Conservation (phyloP, 23 red algal genomes). For the Gracilaria domingensis region DNA sequence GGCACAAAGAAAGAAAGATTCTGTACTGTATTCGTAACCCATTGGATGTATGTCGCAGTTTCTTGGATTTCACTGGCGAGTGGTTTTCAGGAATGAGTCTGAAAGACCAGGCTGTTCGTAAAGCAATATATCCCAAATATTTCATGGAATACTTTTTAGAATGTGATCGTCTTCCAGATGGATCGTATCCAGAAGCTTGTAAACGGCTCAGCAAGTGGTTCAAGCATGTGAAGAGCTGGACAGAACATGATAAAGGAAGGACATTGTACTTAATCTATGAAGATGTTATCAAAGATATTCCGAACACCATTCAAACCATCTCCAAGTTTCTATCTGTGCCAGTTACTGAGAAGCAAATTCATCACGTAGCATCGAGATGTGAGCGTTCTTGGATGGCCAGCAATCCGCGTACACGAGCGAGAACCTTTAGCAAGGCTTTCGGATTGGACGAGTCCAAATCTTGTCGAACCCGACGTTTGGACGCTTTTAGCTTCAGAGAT, state of each 20-base stretch:
- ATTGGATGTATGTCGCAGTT: conserved; percentile 8
- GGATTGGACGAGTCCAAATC: background rate
- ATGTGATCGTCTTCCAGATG: background rate
- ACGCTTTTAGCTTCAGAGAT: background rate
- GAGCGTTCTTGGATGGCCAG: conserved; percentile 32
- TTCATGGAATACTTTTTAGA: background rate
- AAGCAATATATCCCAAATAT: background rate
- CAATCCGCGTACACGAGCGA: background rate
- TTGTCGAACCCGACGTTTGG: background rate
- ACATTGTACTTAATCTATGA: conserved; percentile 40
- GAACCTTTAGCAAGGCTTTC: background rate
- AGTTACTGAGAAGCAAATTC: background rate
- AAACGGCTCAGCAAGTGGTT: background rate
- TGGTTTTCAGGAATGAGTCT: background rate
- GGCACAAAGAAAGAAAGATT: background rate
- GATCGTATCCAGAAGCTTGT: background rate
- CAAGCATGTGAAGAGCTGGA: background rate
- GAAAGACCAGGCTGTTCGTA: background rate
- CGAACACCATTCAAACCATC: background rate
- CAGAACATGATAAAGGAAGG: conserved; percentile 5
- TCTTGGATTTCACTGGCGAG: background rate
- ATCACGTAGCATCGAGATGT: conserved; percentile 18
- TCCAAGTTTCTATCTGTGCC: conserved; percentile 13
- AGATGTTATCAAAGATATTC: conserved; percentile 44
- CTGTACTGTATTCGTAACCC: conserved; percentile 5